A percentile compares a stretch with the other conserved stretches of the same genome.
These are phyloP conservation scores for Phyllosticta paracitricarpa DNA, from an alignment of 2,329 filamentous ascomycete genomes.

Conservation along the genomic window DNA sequence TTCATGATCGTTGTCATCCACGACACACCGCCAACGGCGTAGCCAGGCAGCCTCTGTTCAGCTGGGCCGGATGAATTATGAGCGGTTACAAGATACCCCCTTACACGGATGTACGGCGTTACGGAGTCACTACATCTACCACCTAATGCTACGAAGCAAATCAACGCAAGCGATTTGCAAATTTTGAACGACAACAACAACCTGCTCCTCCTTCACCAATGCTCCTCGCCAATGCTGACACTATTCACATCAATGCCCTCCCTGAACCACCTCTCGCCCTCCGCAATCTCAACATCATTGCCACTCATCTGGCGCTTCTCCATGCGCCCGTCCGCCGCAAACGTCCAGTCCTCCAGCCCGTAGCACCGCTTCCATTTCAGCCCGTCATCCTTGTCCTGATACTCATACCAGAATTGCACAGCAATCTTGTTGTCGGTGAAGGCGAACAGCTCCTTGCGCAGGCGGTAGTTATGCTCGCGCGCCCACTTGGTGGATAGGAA, in stretches of 20 bases:
- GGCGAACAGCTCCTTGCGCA: slow-evolving; percentile 77
- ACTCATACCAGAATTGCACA: slow-evolving; percentile 89
- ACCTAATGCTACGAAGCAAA: neutral
- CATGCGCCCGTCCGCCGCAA: slow-evolving; percentile 60
- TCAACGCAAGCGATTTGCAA: too few relatives aligned
- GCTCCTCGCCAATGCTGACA: slow-evolving; percentile 55
- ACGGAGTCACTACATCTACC: slow-evolving; percentile 2
- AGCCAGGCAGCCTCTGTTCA: neutral
- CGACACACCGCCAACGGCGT: slow-evolving; percentile 58
- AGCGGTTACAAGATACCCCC: slow-evolving; percentile 9
- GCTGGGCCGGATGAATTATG: neutral
- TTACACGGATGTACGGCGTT: slow-evolving; percentile 7
- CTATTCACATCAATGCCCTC: slow-evolving; percentile 59
- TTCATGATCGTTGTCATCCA: slow-evolving; percentile 73
- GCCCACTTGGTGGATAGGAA: slow-evolving; percentile 68
- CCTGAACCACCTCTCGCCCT: slow-evolving; percentile 58
- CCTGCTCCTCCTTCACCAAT: slow-evolving; percentile 42
- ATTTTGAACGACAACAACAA: neutral
- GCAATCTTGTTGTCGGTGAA: slow-evolving; percentile 69
- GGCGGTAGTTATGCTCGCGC: slow-evolving; percentile 58
- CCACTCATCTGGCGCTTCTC: slow-evolving; percentile 67
- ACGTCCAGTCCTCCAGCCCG: slow-evolving; percentile 73
- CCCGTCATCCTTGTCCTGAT: slow-evolving; percentile 53
- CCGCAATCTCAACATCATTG: slow-evolving; percentile 56
- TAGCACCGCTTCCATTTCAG: slow-evolving; percentile 79